Percentiles rank a stretch among this genome's conserved stretches.
These are phyloP conservation scores for Fusarium illudens DNA, from an alignment of 2,329 filamentous ascomycete genomes.

Conservation along the genomic window DNA sequence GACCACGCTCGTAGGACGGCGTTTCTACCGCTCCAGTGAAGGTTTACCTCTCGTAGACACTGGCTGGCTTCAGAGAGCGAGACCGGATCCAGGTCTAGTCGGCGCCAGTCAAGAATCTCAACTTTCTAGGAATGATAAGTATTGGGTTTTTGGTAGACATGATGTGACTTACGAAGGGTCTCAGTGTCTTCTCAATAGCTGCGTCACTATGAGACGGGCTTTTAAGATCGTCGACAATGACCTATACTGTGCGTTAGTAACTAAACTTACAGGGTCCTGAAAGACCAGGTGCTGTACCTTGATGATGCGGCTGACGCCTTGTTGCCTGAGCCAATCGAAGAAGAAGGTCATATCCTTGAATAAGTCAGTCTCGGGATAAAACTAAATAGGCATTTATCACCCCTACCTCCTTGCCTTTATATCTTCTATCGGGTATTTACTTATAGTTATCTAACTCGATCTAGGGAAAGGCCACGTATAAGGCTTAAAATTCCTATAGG, in stretches of 20 bases:
- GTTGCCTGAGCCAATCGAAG: slow-evolving; percentile 3
- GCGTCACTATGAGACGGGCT: slow-evolving; percentile 19
- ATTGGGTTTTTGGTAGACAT: too few species aligned
- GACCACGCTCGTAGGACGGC: slow-evolving; percentile 12
- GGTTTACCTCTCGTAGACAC: slow-evolving; percentile 4
- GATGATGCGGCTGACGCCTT: neutral
- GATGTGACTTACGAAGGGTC: neutral
- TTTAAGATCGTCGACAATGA: slow-evolving; percentile 14
- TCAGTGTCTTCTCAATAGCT: slow-evolving; percentile 8
- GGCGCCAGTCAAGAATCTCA: slow-evolving; percentile 15
- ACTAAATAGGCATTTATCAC: rapidly evolving
- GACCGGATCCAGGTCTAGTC: neutral
- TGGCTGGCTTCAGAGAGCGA: neutral
- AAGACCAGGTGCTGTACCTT: neutral
- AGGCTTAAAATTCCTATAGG: too few species aligned
- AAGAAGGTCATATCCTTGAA: slow-evolving; percentile 14
- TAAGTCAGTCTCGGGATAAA: neutral
- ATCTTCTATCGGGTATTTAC: neutral
- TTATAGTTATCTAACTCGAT: neutral
- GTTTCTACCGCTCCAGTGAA: slow-evolving; percentile 23
- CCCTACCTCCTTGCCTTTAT: slow-evolving; percentile 1
- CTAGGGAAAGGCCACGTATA: slow-evolving; percentile 9
- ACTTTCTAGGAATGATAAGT: neutral
- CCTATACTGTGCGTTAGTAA: neutral
- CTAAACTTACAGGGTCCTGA: neutral